Evolutionary conservation across 2,329 filamentous ascomycete genomes (phyloP), one percentile per base, ranked within the genome.

Genomic region (Alternaria novae-zelandiae): DNA sequence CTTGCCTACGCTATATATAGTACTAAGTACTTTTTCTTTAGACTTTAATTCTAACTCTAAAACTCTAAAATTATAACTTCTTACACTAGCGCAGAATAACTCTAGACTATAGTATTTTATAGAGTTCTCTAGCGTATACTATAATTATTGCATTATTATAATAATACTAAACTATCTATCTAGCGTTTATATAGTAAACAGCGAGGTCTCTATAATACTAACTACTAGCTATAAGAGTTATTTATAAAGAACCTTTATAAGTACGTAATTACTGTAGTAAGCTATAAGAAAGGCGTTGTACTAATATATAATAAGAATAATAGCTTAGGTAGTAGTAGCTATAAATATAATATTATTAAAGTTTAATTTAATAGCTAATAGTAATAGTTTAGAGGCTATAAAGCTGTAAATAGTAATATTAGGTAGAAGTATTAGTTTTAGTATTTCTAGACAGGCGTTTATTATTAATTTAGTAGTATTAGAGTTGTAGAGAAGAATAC

Each of bases 311-410:
- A 85, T 79, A 2, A 82, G 81, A 10, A 82, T 70, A 8, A 86
- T 76, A 15, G 82, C 82, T 21, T 84, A 80, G 36, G 84, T 78
- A 17, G 83, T 80, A 5, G 83, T 82, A 5, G 84, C 84, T 0
- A 84, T 82, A 6, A 82, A 85, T 62, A 86, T 81, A 44, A 86
- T 79, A 49, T 81, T 82, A 72, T 87, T 85, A 25, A 84, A 81
- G 57, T 79, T 77, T 43, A 83, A 81, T 74, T 87, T 85, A 28
- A 87, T 83, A 3, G 85, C 85, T 13, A 82, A 83, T 0, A 85
- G 85, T 0, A 83, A 81, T 2, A 82, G 82, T 21, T 79, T 68
- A 0, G 85, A 83, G 1, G 83, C 80, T 5, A 85, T 87, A 76
- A 87, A 86, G 21, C 83, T 83, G 11, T 81, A 78, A 1, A 87